Evolutionary conservation across 192 early-diverging fungal species (phyloP).

Genomic region (Coemansia umbellata): DNA sequence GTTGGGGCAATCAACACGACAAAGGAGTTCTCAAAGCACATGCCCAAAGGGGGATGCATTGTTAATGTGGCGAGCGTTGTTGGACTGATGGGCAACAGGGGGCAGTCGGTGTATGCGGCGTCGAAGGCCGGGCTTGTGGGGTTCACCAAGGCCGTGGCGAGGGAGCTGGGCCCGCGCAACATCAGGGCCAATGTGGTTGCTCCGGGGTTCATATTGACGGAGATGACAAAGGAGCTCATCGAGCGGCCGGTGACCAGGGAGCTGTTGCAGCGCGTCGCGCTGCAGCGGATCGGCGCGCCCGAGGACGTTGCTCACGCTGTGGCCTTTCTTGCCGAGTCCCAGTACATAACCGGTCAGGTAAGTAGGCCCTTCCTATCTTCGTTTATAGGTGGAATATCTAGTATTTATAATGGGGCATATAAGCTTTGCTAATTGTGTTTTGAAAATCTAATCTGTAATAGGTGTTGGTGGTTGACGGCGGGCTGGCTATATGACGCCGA

Average conservation of each 20-base stretch:
- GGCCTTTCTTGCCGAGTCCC: conserved; percentile 28
- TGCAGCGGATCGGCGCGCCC: conserved; percentile 8
- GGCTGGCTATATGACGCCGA: conserved; percentile 19
- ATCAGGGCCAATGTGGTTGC: conserved; percentile 80
- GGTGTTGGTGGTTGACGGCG: conserved; percentile 43
- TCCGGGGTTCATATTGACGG: conserved; percentile 83
- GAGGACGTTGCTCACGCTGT: conserved; percentile 40
- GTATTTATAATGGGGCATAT: too few relatives aligned
- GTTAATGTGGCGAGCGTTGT: conserved; percentile 84
- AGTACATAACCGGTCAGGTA: conserved; percentile 43
- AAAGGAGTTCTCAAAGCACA: conserved; percentile 31
- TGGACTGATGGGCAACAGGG: conserved; percentile 51
- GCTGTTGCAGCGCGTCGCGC: conserved; percentile 22
- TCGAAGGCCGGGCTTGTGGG: conserved; percentile 84
- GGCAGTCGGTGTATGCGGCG: conserved; percentile 68
- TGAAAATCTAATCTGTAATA: neutral
- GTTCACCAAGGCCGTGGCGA: conserved; percentile 79
- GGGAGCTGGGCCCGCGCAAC: conserved; percentile 67
- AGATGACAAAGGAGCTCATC: conserved; percentile 15
- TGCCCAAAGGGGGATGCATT: conserved; percentile 57
- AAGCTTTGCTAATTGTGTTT: neutral
- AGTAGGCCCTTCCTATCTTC: neutral
- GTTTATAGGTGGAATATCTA: too few relatives aligned
- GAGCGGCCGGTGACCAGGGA: conserved; percentile 7
- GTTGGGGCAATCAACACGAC: conserved; percentile 63